Conservation (phyloP, 495 filamentous ascomycete species). For the Thozetella sp. region DNA sequence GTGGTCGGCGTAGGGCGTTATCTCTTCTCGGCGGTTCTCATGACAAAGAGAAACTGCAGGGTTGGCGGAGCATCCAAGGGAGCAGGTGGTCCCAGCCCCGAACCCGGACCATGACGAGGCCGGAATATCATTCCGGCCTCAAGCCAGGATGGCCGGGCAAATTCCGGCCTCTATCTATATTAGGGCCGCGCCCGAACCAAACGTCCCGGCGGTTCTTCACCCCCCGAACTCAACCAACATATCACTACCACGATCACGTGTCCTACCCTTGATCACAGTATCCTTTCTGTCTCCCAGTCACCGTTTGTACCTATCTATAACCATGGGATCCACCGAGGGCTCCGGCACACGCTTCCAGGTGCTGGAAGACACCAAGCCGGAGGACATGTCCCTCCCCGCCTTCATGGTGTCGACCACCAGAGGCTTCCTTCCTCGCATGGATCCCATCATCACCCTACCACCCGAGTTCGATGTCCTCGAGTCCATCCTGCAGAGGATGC, state of each 20-base stretch:
- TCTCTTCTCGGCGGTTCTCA: slow-evolving; percentile 5
- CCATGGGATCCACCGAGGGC: slow-evolving; percentile 33
- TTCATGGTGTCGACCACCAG: slow-evolving; percentile 87
- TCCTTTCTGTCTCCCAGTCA: slow-evolving; percentile 6
- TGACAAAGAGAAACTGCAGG: slow-evolving; percentile 29
- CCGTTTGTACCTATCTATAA: slow-evolving; percentile 20
- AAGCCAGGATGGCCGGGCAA: background rate
- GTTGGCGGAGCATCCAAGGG: background rate
- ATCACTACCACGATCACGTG: background rate
- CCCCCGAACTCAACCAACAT: background rate
- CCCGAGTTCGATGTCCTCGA: slow-evolving; percentile 69
- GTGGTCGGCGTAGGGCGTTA: background rate
- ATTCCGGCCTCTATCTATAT: slow-evolving; percentile 64
- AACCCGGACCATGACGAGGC: slow-evolving; percentile 33
- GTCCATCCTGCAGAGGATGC: slow-evolving; percentile 71
- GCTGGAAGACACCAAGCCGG: slow-evolving; percentile 36
- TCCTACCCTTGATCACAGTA: background rate
- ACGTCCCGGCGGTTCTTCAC: background rate
- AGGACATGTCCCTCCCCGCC: slow-evolving; percentile 60
- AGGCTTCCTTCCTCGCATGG: slow-evolving; percentile 73
- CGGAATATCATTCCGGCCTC: slow-evolving; percentile 44
- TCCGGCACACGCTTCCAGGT: slow-evolving; percentile 32
- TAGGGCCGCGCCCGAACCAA: slow-evolving; percentile 39
- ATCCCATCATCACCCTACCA: slow-evolving; percentile 64
- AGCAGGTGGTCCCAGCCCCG: slow-evolving; percentile 3